These are phyloP conservation scores for Epichloe baconii DNA, from an alignment of 2,329 filamentous ascomycete species.

Conservation along the genomic window DNA sequence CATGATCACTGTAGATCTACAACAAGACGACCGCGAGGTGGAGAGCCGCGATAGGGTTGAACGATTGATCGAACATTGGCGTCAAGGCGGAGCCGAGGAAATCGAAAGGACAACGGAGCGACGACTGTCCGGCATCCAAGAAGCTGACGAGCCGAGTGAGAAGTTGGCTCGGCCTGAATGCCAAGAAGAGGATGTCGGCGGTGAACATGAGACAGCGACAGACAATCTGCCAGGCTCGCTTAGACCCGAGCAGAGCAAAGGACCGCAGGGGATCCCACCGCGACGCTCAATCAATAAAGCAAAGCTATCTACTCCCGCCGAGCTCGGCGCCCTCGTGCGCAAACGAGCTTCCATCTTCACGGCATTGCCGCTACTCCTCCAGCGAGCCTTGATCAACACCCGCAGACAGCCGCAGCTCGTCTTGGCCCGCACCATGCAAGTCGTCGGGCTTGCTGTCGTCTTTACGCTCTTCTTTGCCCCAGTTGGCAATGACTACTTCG, in stretches of 20 bases:
- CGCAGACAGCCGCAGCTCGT: slow-evolving; percentile 51
- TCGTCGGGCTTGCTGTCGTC: slow-evolving; percentile 48
- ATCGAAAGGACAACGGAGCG: slow-evolving; percentile 3
- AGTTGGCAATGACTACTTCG: slow-evolving; percentile 52
- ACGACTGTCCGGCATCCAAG: slow-evolving; percentile 16
- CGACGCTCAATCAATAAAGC: slow-evolving; percentile 30
- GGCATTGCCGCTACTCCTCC: slow-evolving; percentile 55
- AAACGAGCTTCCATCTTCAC: slow-evolving; percentile 46
- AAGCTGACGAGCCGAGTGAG: slow-evolving; percentile 15
- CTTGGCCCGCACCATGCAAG: slow-evolving; percentile 53
- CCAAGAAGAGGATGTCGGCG: background rate
- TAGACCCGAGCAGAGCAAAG: background rate
- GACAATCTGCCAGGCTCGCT: too few relatives aligned
- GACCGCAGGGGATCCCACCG: slow-evolving; percentile 13
- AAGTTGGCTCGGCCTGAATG: background rate
- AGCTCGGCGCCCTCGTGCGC: slow-evolving; percentile 55
- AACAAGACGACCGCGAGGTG: slow-evolving; percentile 48
- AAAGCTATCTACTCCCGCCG: slow-evolving; percentile 51
- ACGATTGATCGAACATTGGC: slow-evolving; percentile 48
- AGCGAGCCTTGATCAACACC: slow-evolving; percentile 56
- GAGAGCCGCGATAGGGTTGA: slow-evolving; percentile 50
- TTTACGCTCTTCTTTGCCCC: slow-evolving; percentile 60
- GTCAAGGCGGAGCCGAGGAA: slow-evolving; percentile 5
- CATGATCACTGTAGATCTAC: slow-evolving; percentile 62
- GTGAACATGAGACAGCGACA: background rate